Conservation (phyloP, 441 rosid genomes). For the Macaranga tanarius region DNA sequence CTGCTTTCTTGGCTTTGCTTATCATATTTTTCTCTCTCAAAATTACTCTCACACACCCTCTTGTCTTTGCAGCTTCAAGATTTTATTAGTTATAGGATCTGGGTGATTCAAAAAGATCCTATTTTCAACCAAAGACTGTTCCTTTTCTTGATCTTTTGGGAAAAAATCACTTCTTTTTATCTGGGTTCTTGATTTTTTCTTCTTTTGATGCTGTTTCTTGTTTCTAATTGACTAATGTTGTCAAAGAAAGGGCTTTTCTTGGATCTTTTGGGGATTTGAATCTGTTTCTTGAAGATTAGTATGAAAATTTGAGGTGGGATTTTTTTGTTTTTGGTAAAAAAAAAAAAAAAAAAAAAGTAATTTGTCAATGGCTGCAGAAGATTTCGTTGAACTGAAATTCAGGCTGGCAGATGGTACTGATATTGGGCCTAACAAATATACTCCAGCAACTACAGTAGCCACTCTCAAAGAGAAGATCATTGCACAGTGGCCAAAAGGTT, state of each 20-base stretch:
- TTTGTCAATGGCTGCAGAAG: constrained; percentile 61
- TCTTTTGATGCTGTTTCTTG: constrained; percentile 15
- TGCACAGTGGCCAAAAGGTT: constrained; percentile 80
- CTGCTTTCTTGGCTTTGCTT: no score
- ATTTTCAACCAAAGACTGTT: constrained; percentile 7
- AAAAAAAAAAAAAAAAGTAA: constrained; percentile 11
- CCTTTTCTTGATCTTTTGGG: constrained; percentile 18
- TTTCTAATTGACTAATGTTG: constrained; percentile 19
- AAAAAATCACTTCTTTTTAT: constrained; percentile 14
- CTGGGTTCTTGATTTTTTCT: constrained; percentile 26
- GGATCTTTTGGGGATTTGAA: constrained; percentile 16
- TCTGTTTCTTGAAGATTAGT: constrained; percentile 16
- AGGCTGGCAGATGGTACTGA: constrained; percentile 80
- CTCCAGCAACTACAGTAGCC: constrained; percentile 58
- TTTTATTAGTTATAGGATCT: background rate
- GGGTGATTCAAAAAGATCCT: background rate
- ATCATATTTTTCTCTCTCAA: constrained; percentile 4
- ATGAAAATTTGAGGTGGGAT: constrained; percentile 31
- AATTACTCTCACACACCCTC: background rate
- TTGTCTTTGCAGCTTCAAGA: background rate
- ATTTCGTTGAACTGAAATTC: constrained; percentile 68
- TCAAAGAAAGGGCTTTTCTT: constrained; percentile 13
- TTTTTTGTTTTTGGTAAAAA: no score
- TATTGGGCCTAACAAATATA: constrained; percentile 68
- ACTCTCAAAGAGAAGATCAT: constrained; percentile 74